phyloP scores from a whole-genome alignment of 1,284 basidiomycete species.

The Trichosporon coremiiforme region DNA sequence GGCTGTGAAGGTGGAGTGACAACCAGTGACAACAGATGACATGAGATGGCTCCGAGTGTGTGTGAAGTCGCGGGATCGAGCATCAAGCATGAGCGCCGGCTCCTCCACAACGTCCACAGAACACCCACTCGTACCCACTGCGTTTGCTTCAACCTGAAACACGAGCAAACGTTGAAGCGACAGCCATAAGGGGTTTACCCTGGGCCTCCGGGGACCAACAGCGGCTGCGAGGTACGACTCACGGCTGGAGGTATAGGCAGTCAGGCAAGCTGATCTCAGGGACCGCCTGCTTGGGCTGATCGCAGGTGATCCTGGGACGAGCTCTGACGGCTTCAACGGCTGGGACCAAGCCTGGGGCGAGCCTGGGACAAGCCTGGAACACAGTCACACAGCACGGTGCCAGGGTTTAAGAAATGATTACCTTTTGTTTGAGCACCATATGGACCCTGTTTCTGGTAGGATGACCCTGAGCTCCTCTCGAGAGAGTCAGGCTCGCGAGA shows the following conservation, averaged over 20 bases:
- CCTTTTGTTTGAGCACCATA: constrained; percentile 7
- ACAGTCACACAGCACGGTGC: background rate
- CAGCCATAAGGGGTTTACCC: background rate
- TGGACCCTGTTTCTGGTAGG: constrained; percentile 15
- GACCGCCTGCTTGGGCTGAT: background rate
- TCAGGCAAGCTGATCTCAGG: constrained; percentile 4
- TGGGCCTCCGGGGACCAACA: too few species aligned
- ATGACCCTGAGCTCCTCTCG: background rate
- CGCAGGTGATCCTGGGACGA: background rate
- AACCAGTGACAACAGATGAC: constrained; percentile 1
- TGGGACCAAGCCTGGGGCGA: background rate
- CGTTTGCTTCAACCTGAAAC: constrained; percentile 18
- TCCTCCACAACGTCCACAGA: background rate
- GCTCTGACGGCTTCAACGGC: background rate
- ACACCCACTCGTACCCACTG: background rate
- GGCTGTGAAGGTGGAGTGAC: background rate
- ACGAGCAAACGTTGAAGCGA: constrained; percentile 17
- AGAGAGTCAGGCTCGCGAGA: background rate
- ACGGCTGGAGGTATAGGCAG: background rate
- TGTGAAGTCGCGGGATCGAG: constrained; percentile 13
- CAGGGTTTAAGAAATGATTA: constrained; percentile 2
- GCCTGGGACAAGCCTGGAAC: constrained; percentile 8
- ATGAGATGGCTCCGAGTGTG: background rate
- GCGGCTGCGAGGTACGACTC: background rate
- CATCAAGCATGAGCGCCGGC: background rate